Evolutionary conservation across 805 yeast genomes (phyloP).

Genomic region (Schwanniomyces vanrijiae): DNA sequence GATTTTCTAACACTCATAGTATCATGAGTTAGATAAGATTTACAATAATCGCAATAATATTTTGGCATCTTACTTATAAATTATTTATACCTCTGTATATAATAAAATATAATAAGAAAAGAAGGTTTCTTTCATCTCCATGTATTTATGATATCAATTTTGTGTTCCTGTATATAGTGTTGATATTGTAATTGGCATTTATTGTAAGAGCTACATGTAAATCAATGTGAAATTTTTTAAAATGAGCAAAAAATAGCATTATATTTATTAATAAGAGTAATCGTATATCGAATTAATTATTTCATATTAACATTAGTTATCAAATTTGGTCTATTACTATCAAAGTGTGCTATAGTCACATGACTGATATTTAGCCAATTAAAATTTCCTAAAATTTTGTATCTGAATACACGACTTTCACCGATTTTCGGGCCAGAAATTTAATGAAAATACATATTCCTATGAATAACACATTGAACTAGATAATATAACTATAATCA

Average conservation of each 20-base stretch:
- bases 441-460: background rate
- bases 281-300: no score
- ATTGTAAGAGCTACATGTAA: no score
- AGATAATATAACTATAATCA: background rate
- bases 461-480: background rate
- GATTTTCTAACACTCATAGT: constrained; percentile 82
- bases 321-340: no score
- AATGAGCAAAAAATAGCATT: no score
- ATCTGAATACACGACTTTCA: constrained; percentile 6
- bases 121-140: background rate
- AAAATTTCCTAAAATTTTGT: constrained; percentile 4
- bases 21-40: constrained; percentile 81
- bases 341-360: background rate
- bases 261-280: no score
- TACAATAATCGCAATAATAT: constrained; percentile 84
- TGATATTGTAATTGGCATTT: no score
- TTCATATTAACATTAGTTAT: no score
- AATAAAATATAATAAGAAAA: no score
- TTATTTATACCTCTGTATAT: no score
- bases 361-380: constrained; percentile 8
- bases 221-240: no score
- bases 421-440: constrained; percentile 9
- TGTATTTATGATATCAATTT: background rate
- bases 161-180: background rate
- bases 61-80: constrained; percentile 67